Base-by-base conservation (phyloP, 257 asterid genomes). In the Cinchona pubescens region DNA sequence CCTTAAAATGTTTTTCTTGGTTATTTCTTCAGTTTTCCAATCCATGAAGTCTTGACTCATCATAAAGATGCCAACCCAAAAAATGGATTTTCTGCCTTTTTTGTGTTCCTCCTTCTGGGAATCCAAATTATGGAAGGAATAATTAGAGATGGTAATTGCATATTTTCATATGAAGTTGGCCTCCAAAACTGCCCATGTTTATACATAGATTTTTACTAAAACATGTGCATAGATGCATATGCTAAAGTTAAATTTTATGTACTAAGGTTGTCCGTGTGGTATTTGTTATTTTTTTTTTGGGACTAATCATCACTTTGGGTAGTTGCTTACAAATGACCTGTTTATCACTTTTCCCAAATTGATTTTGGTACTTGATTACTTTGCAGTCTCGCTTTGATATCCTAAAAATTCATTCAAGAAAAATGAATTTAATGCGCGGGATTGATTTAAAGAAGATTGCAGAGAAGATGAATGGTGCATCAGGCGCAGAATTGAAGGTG, bases 401-500 rank as follows among this genome's bases (percentile, higher is more conserved):
- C 83, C 79, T 93, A 89, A 93, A 87, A 89, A 91, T 91, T 19
- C 98, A 93, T 83, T 91, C 98, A 2, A 91, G 98, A 87, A 91
- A 69, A 76, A 92, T 92, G 96, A 92, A 92, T 73, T 81, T 92
- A 82, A 91, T 89, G 97, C 86, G 97, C 61, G 98, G 97, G 73
- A 92, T 92, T 76, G 98, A 92, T 75, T 85, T 92, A 73, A 92
- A 91, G 85, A 92, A 91, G 81, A 91, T 93, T 75, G 92, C 97
- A 51, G 98, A 88, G 87, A 93, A 93, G 81, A 91, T 91, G 97
- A 88, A 86, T 74, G 97, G 96, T 49, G 97, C 97, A 59, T 93
- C 98, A 38, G 97, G 97, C 55, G 98, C 97, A 37, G 97, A 91
- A 81, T 92, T 93, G 23, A 90, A 92, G 98, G 98, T 90, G 79